A percentile compares a stretch with the other conserved stretches of the same genome.
Evolutionary conservation across 2,329 filamentous ascomycete genomes (phyloP).

Genomic region (Claviceps africana): DNA sequence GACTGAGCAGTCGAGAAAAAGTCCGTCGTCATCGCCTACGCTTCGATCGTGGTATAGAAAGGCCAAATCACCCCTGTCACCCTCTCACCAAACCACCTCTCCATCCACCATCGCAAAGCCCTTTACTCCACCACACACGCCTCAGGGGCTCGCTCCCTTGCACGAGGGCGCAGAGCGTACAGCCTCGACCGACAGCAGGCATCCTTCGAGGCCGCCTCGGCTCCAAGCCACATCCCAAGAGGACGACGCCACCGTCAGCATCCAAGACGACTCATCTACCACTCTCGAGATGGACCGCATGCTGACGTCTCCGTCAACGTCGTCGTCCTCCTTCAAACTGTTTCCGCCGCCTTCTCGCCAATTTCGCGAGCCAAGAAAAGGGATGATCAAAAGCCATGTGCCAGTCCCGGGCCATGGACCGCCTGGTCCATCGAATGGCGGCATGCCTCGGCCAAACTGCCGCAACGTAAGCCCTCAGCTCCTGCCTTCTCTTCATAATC

Average conservation of each 20-base stretch:
- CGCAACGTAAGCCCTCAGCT: constrained; percentile 19
- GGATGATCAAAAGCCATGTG: constrained; percentile 24
- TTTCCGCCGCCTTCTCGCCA: constrained; percentile 13
- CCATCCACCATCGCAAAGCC: constrained; percentile 45
- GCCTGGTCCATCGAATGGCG: constrained; percentile 13
- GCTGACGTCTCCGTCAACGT: constrained; percentile 27
- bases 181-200: constrained; percentile 22
- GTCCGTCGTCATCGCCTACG: constrained; percentile 39
- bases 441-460: constrained; percentile 10
- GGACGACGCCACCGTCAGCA: not conserved
- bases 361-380: constrained; percentile 18
- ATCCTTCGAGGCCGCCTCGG: constrained; percentile 36
- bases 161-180: constrained; percentile 16
- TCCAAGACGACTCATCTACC: not conserved
- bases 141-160: constrained; percentile 29
- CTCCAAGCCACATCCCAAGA: constrained; percentile 15
- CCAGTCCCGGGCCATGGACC: constrained; percentile 11
- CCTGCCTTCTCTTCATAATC: constrained; percentile 38
- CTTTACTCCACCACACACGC: constrained; percentile 31
- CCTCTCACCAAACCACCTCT: constrained; percentile 46
- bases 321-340: constrained; percentile 20
- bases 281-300: constrained; percentile 24
- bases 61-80: constrained; percentile 38
- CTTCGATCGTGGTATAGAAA: constrained; percentile 44
- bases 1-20: constrained; percentile 31